A percentile compares a stretch with the other conserved stretches of the same genome.
Evolutionary conservation across 768 basidiomycete genomes (phyloP).

Genomic region (Termitomyces sp.): DNA sequence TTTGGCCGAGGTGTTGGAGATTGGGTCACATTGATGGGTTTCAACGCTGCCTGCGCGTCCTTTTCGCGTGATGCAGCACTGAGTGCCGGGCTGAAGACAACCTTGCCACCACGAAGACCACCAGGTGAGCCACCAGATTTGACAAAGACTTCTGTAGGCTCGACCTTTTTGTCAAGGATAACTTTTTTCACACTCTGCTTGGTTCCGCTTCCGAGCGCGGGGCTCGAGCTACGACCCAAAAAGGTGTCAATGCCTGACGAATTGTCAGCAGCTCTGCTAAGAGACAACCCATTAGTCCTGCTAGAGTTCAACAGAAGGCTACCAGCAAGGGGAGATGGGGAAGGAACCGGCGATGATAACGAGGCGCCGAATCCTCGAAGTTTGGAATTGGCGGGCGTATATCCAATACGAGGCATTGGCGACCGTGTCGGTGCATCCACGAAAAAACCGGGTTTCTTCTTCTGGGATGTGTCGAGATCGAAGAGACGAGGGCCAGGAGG

Average conservation of each 20-base stretch:
- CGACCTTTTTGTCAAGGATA: slow-evolving; percentile 81
- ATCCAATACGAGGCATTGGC: slow-evolving; percentile 66
- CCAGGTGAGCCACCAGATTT: slow-evolving; percentile 47
- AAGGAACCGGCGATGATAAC: slow-evolving; percentile 36
- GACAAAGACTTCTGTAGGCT: slow-evolving; percentile 65
- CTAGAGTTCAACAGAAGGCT: slow-evolving; percentile 50
- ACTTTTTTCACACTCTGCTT: slow-evolving; percentile 91
- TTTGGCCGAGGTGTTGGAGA: slow-evolving; percentile 37
- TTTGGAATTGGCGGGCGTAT: slow-evolving; percentile 64
- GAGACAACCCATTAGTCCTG: slow-evolving; percentile 51
- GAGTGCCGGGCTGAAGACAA: slow-evolving; percentile 73
- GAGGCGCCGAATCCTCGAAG: slow-evolving; percentile 67
- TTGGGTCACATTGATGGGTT: slow-evolving; percentile 23
- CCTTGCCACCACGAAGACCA: slow-evolving; percentile 45
- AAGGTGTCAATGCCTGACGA: slow-evolving; percentile 57
- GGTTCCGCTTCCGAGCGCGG: slow-evolving; percentile 63
- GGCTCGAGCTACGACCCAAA: slow-evolving; percentile 55
- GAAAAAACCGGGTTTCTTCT: slow-evolving; percentile 78
- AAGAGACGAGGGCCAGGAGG: slow-evolving; percentile 66
- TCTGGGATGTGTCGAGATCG: slow-evolving; percentile 56
- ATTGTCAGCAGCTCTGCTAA: slow-evolving; percentile 46
- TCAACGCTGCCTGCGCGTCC: slow-evolving; percentile 45
- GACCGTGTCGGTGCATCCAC: slow-evolving; percentile 75
- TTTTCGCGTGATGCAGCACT: slow-evolving; percentile 75
- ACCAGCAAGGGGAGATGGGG: slow-evolving; percentile 31